Evolutionary conservation across 148 eudicot species (phyloP).

Genomic region (Gaultheria prostrata): DNA sequence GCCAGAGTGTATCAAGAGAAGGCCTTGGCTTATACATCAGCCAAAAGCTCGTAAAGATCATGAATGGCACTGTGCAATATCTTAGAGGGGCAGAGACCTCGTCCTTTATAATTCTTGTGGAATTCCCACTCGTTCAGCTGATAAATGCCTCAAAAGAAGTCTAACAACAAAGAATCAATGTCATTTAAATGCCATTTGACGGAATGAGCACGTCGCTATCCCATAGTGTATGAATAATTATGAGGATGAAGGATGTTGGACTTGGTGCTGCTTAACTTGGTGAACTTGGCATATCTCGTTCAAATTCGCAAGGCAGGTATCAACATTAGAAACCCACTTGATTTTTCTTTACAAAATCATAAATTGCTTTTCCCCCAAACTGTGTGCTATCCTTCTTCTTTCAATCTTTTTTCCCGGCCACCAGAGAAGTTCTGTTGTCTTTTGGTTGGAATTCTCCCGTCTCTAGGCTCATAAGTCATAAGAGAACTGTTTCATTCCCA

Average conservation of each 20-base stretch:
- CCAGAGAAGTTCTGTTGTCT: background rate
- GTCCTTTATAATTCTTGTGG: slow-evolving; percentile 58
- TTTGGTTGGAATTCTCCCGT: background rate
- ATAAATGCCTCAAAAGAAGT: slow-evolving; percentile 1
- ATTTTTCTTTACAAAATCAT: background rate
- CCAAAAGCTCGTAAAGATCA: slow-evolving; percentile 70
- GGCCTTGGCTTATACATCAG: slow-evolving; percentile 80
- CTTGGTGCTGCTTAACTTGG: background rate
- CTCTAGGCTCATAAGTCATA: background rate
- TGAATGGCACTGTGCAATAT: slow-evolving; percentile 86
- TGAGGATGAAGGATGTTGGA: slow-evolving; percentile 4
- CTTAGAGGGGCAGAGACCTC: slow-evolving; percentile 64
- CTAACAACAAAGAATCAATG: background rate
- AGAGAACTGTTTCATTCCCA: background rate
- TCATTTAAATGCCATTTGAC: background rate
- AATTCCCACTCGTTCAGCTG: slow-evolving; percentile 63
- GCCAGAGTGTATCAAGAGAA: slow-evolving; percentile 66
- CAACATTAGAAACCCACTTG: background rate
- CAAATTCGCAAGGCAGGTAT: background rate
- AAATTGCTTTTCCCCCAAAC: background rate
- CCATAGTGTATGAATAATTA: background rate
- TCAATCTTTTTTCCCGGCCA: background rate
- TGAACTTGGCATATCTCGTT: background rate
- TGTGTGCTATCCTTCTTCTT: background rate
- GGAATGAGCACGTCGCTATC: background rate